Evolutionary conservation across 768 basidiomycete genomes (phyloP).

Genomic region (Xanthoconium purpureum): DNA sequence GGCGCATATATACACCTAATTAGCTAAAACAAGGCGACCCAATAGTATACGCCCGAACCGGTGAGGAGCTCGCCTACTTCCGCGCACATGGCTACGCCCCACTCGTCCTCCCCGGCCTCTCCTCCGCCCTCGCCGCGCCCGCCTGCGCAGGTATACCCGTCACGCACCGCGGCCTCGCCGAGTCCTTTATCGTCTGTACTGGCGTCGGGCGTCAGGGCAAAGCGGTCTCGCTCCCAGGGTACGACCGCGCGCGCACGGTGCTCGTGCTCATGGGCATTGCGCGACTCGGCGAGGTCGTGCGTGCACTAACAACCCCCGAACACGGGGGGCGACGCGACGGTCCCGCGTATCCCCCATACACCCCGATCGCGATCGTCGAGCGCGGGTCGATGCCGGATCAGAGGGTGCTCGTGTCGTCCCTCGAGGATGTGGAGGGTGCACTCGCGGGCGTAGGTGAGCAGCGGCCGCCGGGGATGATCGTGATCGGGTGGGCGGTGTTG

Average conservation of each 20-base stretch:
- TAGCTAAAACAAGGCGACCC: conserved; percentile 98
- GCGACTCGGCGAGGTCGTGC: conserved; percentile 67
- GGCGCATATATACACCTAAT: neutral
- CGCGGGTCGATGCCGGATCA: conserved; percentile 95
- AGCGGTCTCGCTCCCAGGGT: conserved; percentile 80
- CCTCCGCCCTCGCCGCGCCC: conserved; percentile 87
- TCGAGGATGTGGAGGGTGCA: conserved; percentile 66
- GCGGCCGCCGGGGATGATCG: conserved; percentile 93
- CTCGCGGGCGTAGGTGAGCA: conserved; percentile 79
- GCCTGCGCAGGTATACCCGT: conserved; percentile 89
- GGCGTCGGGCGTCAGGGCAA: conserved; percentile 89
- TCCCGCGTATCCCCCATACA: conserved; percentile 62
- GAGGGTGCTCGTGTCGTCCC: conserved; percentile 73
- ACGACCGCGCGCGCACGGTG: conserved; percentile 76
- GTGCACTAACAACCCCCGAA: conserved; percentile 44
- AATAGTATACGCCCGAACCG: conserved; percentile 88
- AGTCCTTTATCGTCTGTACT: conserved; percentile 86
- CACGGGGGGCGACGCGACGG: conserved; percentile 47
- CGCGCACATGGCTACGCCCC: conserved; percentile 80
- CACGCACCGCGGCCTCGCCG: conserved; percentile 92
- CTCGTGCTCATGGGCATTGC: conserved; percentile 96
- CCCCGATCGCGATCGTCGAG: conserved; percentile 92
- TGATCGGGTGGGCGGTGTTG: conserved; percentile 89
- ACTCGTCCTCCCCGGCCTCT: conserved; percentile 85
- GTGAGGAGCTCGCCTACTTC: conserved; percentile 94